Evolutionary conservation across 768 basidiomycete genomes (phyloP).

Genomic region (Amanita thiersii): DNA sequence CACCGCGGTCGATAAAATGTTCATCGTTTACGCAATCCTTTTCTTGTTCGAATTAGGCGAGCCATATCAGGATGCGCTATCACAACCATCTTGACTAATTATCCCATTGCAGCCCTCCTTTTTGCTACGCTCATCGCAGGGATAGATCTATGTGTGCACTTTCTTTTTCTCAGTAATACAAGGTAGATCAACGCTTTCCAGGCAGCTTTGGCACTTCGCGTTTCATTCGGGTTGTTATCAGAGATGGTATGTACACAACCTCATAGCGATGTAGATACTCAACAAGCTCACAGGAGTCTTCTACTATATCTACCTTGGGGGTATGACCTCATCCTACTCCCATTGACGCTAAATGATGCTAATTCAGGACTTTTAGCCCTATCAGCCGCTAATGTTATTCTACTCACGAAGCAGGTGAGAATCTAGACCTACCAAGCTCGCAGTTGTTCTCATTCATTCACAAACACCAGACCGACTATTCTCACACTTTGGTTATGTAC

Average conservation of each 20-base stretch:
- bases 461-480: no score
- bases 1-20: background rate
- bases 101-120: no score
- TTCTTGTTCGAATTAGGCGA: background rate
- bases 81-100: no score
- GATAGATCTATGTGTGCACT: no score
- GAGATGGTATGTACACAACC: background rate
- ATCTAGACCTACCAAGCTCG: no score
- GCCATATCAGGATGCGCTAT: background rate
- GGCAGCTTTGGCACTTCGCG: background rate
- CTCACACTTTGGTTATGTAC: no score
- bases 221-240: background rate
- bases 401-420: background rate
- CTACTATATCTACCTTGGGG: background rate
- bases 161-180: background rate
- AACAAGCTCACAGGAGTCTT: background rate
- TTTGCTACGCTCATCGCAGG: background rate
- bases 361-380: background rate
- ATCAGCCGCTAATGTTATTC: background rate
- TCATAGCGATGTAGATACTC: background rate
- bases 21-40: background rate
- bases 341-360: background rate
- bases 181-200: background rate
- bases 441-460: no score
- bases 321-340: background rate